Evolutionary conservation across 2,329 filamentous ascomycete genomes (phyloP).

Genomic region (Fusarium udum): DNA sequence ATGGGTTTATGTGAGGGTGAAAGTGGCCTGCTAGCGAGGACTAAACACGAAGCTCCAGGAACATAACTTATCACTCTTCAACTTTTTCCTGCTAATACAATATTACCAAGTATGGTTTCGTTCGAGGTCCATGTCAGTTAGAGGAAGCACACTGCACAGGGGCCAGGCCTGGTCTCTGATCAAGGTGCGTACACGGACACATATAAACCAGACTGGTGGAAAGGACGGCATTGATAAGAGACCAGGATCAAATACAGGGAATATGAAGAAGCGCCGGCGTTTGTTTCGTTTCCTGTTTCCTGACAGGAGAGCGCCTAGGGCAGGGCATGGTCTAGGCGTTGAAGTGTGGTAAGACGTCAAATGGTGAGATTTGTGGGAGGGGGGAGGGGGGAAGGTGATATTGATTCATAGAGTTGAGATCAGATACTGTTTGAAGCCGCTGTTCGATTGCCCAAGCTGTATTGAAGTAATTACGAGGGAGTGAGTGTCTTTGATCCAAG

Average conservation of each 20-base stretch:
- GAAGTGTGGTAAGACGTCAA: constrained; percentile 20
- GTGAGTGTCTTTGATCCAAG: constrained; percentile 24
- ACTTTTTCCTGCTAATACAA: not conserved
- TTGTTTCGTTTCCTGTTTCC: constrained; percentile 45
- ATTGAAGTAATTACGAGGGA: constrained; percentile 4
- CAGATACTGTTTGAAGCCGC: not conserved
- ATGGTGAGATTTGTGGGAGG: constrained; percentile 7
- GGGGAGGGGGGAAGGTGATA: constrained; percentile 12
- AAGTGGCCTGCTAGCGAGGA: constrained; percentile 17
- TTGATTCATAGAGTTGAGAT: constrained; percentile 4
- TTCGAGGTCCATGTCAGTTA: constrained; percentile 14
- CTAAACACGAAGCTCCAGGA: constrained; percentile 22
- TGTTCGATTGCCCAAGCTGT: not conserved
- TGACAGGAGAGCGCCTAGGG: constrained; percentile 40
- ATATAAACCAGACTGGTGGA: constrained; percentile 5
- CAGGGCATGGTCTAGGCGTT: constrained; percentile 15
- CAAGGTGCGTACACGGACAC: not conserved
- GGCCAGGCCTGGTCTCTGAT: constrained; percentile 6
- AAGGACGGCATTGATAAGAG: constrained; percentile 19
- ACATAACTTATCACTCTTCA: constrained; percentile 40
- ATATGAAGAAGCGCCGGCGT: constrained; percentile 39
- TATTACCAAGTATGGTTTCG: constrained; percentile 8
- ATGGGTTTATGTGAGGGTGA: constrained; percentile 9
- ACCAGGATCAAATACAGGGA: constrained; percentile 30
- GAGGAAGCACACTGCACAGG: constrained; percentile 2